These are phyloP conservation scores for Camellia lanceoleosa DNA, from an alignment of 148 eudicot genomes.

Conservation along the genomic window DNA sequence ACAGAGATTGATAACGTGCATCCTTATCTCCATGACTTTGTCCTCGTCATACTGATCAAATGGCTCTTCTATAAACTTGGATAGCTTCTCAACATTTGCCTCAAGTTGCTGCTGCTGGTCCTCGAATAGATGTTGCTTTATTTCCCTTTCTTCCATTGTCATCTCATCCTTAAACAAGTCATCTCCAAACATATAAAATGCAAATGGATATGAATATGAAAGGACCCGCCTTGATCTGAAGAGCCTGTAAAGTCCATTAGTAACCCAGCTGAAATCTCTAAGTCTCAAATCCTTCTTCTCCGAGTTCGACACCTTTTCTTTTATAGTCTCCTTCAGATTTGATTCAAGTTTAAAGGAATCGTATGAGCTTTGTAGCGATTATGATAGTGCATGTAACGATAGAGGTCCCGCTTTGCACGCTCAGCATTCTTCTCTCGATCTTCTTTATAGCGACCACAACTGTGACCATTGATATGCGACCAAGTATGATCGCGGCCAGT, in stretches of 20 bases:
- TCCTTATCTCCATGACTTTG: conserved; percentile 38
- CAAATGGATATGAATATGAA: conserved; percentile 74
- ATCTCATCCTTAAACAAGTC: conserved; percentile 59
- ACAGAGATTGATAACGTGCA: conserved; percentile 48
- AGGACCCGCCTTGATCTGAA: conserved; percentile 71
- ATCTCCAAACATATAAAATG: conserved; percentile 76
- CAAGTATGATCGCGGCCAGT: conserved; percentile 52
- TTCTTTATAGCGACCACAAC: conserved; percentile 70
- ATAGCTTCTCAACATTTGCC: conserved; percentile 67
- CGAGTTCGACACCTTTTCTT: conserved; percentile 32
- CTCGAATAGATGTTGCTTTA: conserved; percentile 65
- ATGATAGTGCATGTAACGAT: conserved; percentile 67
- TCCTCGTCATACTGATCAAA: conserved; percentile 43
- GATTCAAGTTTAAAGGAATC: conserved; percentile 64
- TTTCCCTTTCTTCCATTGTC: conserved; percentile 43
- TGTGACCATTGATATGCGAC: conserved; percentile 40
- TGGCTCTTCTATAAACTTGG: conserved; percentile 58
- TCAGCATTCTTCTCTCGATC: conserved; percentile 40
- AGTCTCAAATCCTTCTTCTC: conserved; percentile 40
- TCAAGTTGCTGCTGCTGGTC: conserved; percentile 86
- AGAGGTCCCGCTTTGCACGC: conserved; percentile 50
- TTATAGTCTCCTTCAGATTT: conserved; percentile 42
- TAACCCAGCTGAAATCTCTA: conserved; percentile 65
- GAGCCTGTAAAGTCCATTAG: conserved; percentile 58
- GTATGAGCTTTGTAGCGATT: conserved; percentile 72